Evolutionary conservation across 768 basidiomycete genomes (phyloP).

Genomic region (Tylopilus balloui): DNA sequence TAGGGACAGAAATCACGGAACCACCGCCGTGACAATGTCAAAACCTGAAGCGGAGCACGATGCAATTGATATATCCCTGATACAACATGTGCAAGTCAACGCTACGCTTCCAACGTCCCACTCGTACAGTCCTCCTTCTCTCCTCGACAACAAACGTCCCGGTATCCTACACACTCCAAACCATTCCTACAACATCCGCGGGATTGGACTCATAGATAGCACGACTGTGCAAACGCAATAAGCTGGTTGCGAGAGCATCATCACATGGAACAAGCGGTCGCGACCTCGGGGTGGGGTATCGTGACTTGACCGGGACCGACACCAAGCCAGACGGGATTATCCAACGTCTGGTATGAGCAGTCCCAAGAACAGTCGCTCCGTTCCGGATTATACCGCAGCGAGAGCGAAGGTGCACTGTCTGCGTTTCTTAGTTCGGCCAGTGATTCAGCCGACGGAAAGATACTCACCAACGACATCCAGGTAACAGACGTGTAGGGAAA

Average conservation of each 20-base stretch:
- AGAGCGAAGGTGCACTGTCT: constrained; percentile 70
- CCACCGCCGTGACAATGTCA: background rate
- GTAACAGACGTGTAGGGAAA: background rate
- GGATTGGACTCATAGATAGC: background rate
- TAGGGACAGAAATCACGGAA: background rate
- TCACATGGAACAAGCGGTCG: background rate
- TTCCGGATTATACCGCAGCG: constrained; percentile 63
- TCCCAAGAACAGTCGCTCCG: constrained; percentile 29
- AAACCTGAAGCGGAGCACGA: background rate
- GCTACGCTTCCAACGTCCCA: background rate
- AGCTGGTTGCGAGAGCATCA: background rate
- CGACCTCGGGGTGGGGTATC: background rate
- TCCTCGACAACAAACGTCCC: background rate
- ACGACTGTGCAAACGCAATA: background rate
- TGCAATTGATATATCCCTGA: background rate
- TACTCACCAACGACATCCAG: constrained; percentile 34
- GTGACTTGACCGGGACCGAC: background rate
- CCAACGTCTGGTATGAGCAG: constrained; percentile 18
- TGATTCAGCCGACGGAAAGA: background rate
- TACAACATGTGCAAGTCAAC: background rate
- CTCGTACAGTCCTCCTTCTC: background rate
- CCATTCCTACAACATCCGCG: background rate
- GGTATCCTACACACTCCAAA: background rate
- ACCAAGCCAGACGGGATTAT: background rate
- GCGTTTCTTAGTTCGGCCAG: constrained; percentile 39